Evolutionary conservation across 768 basidiomycete genomes (phyloP).

Genomic region (Obba rivulosa): DNA sequence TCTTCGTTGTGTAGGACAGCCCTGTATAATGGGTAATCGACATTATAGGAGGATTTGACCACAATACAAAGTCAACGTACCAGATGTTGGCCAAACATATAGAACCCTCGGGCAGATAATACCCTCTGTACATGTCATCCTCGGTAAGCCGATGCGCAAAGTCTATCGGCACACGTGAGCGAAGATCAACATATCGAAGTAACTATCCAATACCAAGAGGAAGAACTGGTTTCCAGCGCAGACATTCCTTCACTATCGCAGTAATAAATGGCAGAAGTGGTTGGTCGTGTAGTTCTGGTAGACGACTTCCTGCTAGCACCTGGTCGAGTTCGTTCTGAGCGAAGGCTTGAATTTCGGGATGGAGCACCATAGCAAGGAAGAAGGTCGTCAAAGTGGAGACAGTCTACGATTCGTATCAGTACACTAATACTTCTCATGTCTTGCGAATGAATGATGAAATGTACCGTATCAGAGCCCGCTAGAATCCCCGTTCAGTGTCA

Average conservation of each 20-base stretch:
- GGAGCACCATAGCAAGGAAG: constrained; percentile 33
- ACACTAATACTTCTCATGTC: too few species aligned
- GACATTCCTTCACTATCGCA: constrained; percentile 12
- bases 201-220: constrained; percentile 8
- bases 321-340: constrained; percentile 40
- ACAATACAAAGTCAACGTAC: not conserved
- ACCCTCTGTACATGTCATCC: constrained; percentile 20
- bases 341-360: constrained; percentile 32
- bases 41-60: not conserved
- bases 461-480: constrained; percentile 21
- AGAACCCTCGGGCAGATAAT: constrained; percentile 11
- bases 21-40: constrained; percentile 6
- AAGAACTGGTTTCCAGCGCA: constrained; percentile 12
- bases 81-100: constrained; percentile 20
- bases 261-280: constrained; percentile 16
- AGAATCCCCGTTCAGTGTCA: not conserved
- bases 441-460: too few species aligned
- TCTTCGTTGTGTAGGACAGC: constrained; percentile 13
- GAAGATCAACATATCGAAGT: not conserved
- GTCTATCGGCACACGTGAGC: constrained; percentile 8
- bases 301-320: constrained; percentile 31
- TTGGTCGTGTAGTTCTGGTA: constrained; percentile 17
- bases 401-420: constrained; percentile 22
- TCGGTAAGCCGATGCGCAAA: constrained; percentile 12
- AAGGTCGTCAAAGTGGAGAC: constrained; percentile 34